A percentile compares a stretch with the other conserved stretches of the same genome.
Evolutionary conservation across 2,329 filamentous ascomycete genomes (phyloP).

Genomic region (Aspergillus sp.): DNA sequence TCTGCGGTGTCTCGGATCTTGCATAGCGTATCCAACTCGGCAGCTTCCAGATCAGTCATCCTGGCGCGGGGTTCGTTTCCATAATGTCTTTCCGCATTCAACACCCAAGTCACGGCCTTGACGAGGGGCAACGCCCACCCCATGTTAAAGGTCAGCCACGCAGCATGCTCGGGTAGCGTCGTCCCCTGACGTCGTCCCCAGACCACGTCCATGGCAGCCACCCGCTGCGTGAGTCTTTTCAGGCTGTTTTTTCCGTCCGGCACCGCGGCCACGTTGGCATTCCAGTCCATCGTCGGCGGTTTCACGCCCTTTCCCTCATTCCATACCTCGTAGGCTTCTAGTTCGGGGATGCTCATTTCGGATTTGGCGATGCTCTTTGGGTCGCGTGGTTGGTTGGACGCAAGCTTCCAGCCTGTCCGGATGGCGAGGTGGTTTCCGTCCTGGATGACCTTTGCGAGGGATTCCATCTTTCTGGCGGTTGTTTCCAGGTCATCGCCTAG

Average conservation of each 20-base stretch:
- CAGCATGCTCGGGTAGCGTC: constrained; percentile 18
- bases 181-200: constrained; percentile 11
- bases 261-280: constrained; percentile 8
- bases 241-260: constrained; percentile 12
- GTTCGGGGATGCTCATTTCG: constrained; percentile 11
- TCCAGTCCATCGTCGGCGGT: constrained; percentile 12
- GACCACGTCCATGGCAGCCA: constrained; percentile 15
- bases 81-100: constrained; percentile 10
- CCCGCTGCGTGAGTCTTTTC: constrained; percentile 13
- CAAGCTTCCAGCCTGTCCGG: constrained; percentile 12
- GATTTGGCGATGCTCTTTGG: constrained; percentile 7
- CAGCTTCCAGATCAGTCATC: constrained; percentile 12
- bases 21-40: constrained; percentile 17
- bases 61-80: constrained; percentile 4
- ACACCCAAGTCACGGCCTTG: constrained; percentile 17
- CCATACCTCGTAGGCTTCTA: constrained; percentile 10
- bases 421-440: constrained; percentile 16
- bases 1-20: constrained; percentile 12
- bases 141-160: constrained; percentile 17
- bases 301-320: constrained; percentile 2
- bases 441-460: constrained; percentile 9
- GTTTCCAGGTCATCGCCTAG: constrained; percentile 12
- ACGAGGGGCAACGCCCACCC: constrained; percentile 12
- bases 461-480: constrained; percentile 11
- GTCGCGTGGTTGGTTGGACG: constrained; percentile 2